A percentile compares a stretch with the other conserved stretches of the same genome.
Conservation (phyloP, 257 asterid species). For the Salvia rosmarinus region DNA sequence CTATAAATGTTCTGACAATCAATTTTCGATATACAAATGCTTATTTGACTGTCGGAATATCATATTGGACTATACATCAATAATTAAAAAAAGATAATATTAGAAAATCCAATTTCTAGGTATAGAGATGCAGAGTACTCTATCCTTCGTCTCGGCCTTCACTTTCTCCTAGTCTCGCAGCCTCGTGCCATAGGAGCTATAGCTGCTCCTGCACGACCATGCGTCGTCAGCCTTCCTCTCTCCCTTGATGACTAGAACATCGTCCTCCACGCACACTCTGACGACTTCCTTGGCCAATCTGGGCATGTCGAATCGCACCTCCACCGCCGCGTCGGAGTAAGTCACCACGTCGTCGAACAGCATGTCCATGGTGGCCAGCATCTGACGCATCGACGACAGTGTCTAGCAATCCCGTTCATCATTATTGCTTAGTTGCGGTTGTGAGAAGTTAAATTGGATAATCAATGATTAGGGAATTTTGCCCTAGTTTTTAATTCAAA, state of each 20-base stretch:
- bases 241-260: slow-evolving; percentile 59
- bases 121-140: slow-evolving; percentile 58
- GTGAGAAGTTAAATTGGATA: too few species aligned
- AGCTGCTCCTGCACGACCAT: slow-evolving; percentile 47
- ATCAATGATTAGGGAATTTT: too few species aligned
- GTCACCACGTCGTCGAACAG: slow-evolving; percentile 57
- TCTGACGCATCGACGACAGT: slow-evolving; percentile 65
- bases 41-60: too few species aligned
- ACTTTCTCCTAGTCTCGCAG: slow-evolving; percentile 51
- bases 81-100: too few species aligned
- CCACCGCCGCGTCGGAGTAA: slow-evolving; percentile 24
- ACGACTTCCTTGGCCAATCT: slow-evolving; percentile 71
- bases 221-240: slow-evolving; percentile 42
- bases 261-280: slow-evolving; percentile 61
- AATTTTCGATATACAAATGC: too few species aligned
- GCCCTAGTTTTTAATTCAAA: too few species aligned
- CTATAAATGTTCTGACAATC: too few species aligned
- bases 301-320: slow-evolving; percentile 73
- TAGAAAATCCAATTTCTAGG: too few species aligned
- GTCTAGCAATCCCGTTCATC: slow-evolving; percentile 52
- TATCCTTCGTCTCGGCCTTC: slow-evolving; percentile 73
- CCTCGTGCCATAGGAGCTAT: slow-evolving; percentile 55
- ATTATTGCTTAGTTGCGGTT: too few species aligned
- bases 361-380: slow-evolving; percentile 65
- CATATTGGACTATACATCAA: too few species aligned